phyloP scores from a whole-genome alignment of 1,284 basidiomycete genomes.

The Tetrapyrgos nigripes region DNA sequence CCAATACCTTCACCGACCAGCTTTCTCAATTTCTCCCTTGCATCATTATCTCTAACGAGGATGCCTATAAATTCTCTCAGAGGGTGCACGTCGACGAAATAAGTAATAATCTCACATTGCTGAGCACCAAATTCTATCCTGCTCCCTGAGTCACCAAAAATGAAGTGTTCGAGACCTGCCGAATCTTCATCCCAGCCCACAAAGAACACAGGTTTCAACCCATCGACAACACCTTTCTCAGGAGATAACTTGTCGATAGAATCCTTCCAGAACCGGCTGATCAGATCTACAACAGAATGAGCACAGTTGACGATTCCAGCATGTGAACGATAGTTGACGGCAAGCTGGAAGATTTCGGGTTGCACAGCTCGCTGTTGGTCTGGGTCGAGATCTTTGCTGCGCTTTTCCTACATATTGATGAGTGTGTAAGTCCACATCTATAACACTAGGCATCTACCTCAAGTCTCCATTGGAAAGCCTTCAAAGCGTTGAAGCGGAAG shows the following conservation, averaged over 20 bases:
- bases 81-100: conserved; percentile 1
- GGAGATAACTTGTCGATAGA: conserved; percentile 65
- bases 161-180: conserved; percentile 61
- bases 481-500: conserved; percentile 76
- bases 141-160: conserved; percentile 56
- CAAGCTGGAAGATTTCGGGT: conserved; percentile 64
- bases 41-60: conserved; percentile 66
- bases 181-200: conserved; percentile 57
- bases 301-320: conserved; percentile 75
- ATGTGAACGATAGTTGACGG: conserved; percentile 75
- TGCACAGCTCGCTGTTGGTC: conserved; percentile 5
- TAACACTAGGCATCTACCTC: conserved; percentile 46
- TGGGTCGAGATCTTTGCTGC: not conserved
- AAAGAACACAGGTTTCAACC: conserved; percentile 66
- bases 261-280: conserved; percentile 68
- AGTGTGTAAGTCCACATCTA: not conserved
- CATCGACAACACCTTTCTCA: conserved; percentile 67
- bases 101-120: conserved; percentile 54
- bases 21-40: conserved; percentile 53
- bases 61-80: conserved; percentile 52
- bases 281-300: conserved; percentile 65
- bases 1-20: conserved; percentile 64
- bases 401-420: conserved; percentile 15
- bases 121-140: conserved; percentile 71
- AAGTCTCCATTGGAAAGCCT: conserved; percentile 64